Evolutionary conservation across 768 basidiomycete genomes (phyloP).

Genomic region (Pisolithus tinctorius): DNA sequence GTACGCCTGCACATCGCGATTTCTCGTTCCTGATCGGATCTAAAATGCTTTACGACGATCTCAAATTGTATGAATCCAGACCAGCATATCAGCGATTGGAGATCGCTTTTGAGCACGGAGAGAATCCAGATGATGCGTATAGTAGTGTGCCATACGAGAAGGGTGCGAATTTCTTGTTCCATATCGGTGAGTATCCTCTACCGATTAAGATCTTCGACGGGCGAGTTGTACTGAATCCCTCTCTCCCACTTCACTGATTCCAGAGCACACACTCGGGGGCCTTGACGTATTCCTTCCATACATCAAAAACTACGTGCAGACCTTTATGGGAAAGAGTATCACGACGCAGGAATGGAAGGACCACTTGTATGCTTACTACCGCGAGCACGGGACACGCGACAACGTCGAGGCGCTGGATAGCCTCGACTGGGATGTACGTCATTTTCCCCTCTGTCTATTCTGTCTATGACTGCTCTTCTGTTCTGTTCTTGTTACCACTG

Average conservation of each 20-base stretch:
- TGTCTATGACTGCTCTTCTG: background rate
- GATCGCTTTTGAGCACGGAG: slow-evolving; percentile 63
- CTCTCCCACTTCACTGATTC: background rate
- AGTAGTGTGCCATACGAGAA: slow-evolving; percentile 78
- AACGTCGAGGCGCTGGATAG: slow-evolving; percentile 60
- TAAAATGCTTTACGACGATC: slow-evolving; percentile 63
- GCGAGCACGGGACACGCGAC: slow-evolving; percentile 44
- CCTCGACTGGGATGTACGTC: slow-evolving; percentile 71
- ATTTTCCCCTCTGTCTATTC: background rate
- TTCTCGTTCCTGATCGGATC: slow-evolving; percentile 76
- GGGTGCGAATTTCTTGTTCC: slow-evolving; percentile 81
- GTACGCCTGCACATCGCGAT: slow-evolving; percentile 70
- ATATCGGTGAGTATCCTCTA: slow-evolving; percentile 51
- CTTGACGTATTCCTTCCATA: slow-evolving; percentile 73
- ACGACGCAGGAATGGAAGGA: slow-evolving; percentile 79
- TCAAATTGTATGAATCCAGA: slow-evolving; percentile 49
- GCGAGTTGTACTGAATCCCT: background rate
- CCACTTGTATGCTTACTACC: slow-evolving; percentile 70
- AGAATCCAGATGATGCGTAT: slow-evolving; percentile 78
- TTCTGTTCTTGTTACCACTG: background rate
- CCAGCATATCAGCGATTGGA: slow-evolving; percentile 76
- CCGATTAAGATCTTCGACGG: background rate
- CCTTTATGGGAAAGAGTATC: slow-evolving; percentile 78
- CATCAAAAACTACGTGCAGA: slow-evolving; percentile 72
- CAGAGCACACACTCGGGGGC: slow-evolving; percentile 73